Conservation (phyloP, 2,329 filamentous ascomycete genomes). For the Colletotrichum sp. region DNA sequence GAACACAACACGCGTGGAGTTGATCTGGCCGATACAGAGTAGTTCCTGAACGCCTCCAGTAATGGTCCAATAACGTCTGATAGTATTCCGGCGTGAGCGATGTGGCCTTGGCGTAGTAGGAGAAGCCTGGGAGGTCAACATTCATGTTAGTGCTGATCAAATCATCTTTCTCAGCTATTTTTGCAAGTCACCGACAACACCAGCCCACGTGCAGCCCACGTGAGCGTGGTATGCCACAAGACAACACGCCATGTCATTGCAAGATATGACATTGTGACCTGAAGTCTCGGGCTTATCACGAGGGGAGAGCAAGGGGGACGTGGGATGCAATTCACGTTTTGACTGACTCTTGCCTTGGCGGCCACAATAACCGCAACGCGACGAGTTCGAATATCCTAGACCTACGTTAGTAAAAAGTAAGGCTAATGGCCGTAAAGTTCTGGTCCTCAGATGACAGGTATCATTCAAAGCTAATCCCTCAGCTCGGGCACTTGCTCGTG, state of each 20-base stretch:
- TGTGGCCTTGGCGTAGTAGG: slow-evolving; percentile 70
- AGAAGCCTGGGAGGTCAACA: slow-evolving; percentile 59
- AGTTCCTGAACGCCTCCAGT: slow-evolving; percentile 76
- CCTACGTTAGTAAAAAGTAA: neutral
- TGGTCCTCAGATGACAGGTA: neutral
- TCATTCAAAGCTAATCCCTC: neutral
- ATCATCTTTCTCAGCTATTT: neutral
- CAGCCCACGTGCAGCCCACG: neutral
- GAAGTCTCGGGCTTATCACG: neutral
- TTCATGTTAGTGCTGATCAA: slow-evolving; percentile 24
- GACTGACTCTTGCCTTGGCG: slow-evolving; percentile 52
- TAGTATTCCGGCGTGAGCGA: slow-evolving; percentile 70
- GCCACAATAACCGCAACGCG: slow-evolving; percentile 59
- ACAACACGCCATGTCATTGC: neutral
- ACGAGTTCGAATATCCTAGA: slow-evolving; percentile 55
- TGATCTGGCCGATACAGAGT: slow-evolving; percentile 82
- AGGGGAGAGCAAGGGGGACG: neutral
- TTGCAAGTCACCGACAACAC: neutral
- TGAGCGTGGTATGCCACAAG: neutral
- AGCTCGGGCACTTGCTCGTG: neutral
- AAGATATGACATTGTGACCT: neutral
- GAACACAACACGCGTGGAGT: slow-evolving; percentile 83
- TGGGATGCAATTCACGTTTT: slow-evolving; percentile 45
- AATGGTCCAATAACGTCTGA: slow-evolving; percentile 73
- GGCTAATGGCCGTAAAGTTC: neutral